Evolutionary conservation across 176 grass and related monocot species (phyloP).

Genomic region (Lolium multiflorum): DNA sequence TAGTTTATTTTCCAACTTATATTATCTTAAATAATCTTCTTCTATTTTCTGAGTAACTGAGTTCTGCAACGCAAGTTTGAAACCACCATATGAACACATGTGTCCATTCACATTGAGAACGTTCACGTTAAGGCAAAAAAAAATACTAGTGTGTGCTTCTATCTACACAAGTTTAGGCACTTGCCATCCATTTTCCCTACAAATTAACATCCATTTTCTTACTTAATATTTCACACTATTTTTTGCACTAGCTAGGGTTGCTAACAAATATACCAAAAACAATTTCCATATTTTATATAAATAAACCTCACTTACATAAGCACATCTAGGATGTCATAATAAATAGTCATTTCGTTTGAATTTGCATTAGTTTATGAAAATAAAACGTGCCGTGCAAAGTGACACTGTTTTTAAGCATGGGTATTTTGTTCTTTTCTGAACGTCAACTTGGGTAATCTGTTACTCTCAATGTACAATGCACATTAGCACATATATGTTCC

Average conservation of each 20-base stretch:
- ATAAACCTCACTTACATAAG: neutral
- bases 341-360: neutral
- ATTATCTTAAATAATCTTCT: neutral
- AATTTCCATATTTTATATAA: neutral
- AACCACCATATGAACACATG: neutral
- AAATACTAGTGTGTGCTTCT: neutral
- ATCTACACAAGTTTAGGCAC: neutral
- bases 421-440: neutral
- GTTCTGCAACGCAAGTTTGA: neutral
- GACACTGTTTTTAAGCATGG: neutral
- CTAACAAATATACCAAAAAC: neutral
- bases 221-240: neutral
- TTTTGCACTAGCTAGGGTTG: neutral
- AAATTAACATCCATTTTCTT: no score
- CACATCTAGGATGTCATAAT: neutral
- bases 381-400: neutral
- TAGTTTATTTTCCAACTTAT: neutral
- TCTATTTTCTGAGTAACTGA: neutral
- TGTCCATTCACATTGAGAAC: constrained; percentile 22
- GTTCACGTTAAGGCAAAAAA: neutral
- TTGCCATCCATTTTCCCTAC: neutral
- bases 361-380: neutral
- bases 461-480: neutral
- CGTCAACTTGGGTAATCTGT: neutral
- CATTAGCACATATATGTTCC: neutral